Conservation (phyloP, 2,329 filamentous ascomycete genomes). For the Alternaria sp. region DNA sequence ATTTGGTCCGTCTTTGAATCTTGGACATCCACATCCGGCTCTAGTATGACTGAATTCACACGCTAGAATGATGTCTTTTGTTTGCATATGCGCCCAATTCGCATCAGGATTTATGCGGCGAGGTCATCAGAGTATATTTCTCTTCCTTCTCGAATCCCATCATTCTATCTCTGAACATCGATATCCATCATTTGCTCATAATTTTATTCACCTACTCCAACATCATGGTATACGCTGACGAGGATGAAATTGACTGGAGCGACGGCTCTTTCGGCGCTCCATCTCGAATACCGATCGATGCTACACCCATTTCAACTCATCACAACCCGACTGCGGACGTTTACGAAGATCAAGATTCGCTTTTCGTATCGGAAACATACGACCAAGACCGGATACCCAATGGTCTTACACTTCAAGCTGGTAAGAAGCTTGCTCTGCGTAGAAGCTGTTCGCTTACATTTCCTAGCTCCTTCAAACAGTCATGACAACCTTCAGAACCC, state of each 20-base stretch:
- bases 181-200: background rate
- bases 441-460: background rate
- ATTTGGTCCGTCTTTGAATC: constrained; percentile 6
- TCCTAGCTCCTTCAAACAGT: background rate
- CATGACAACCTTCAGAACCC: background rate
- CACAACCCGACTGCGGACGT: background rate
- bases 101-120: background rate
- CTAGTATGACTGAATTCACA: background rate
- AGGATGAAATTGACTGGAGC: constrained; percentile 37
- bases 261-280: constrained; percentile 22
- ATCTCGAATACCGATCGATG: background rate
- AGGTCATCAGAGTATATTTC: background rate
- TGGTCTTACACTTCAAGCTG: constrained; percentile 5
- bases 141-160: background rate
- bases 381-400: constrained; percentile 1
- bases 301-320: background rate
- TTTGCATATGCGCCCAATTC: background rate
- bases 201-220: background rate
- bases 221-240: constrained; percentile 20
- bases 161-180: background rate
- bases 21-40: background rate
- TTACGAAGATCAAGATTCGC: background rate
- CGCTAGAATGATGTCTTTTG: background rate
- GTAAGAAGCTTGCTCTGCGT: constrained; percentile 1
- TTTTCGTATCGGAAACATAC: background rate